A percentile compares a stretch with the other conserved stretches of the same genome.
Evolutionary conservation across 2,329 filamentous ascomycete species (phyloP).

Genomic region (Leptosphaerulina australis): DNA sequence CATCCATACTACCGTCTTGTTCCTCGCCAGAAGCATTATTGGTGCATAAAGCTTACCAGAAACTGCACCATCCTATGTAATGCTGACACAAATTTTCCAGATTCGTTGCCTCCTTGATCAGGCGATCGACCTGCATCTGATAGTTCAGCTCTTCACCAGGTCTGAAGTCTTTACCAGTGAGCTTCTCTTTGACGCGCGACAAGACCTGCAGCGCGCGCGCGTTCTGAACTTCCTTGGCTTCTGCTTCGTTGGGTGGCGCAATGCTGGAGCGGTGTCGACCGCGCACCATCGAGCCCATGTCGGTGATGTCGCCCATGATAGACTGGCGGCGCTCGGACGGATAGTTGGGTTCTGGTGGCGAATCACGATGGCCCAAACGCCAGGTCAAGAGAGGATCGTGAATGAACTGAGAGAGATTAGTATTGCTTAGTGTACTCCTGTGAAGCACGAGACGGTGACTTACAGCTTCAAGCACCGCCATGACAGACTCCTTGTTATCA

Average conservation of each 20-base stretch:
- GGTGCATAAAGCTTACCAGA: constrained; percentile 69
- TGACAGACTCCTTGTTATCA: constrained; percentile 97
- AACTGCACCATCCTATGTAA: constrained; percentile 98
- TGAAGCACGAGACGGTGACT: constrained; percentile 52
- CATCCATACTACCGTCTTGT: background rate
- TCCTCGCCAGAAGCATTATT: background rate
- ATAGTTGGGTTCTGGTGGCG: constrained; percentile 65
- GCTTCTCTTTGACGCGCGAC: constrained; percentile 89
- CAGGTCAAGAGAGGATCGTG: constrained; percentile 99
- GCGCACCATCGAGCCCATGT: constrained; percentile 42
- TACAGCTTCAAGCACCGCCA: constrained; percentile 97
- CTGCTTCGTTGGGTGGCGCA: constrained; percentile 49
- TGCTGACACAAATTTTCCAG: constrained; percentile 98
- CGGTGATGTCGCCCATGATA: constrained; percentile 57
- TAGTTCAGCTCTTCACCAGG: constrained; percentile 77
- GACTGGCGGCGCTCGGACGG: constrained; percentile 65
- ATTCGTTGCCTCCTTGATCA: constrained; percentile 94
- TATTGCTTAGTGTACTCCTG: background rate
- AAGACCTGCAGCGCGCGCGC: constrained; percentile 90
- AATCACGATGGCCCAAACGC: constrained; percentile 74
- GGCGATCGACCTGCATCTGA: constrained; percentile 87
- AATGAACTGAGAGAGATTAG: constrained; percentile 72
- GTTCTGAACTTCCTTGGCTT: constrained; percentile 80
- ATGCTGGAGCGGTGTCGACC: constrained; percentile 46
- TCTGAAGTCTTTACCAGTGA: constrained; percentile 93